Evolutionary conservation across 495 filamentous ascomycete species (phyloP), one percentile per base, ranked within the genome.

Genomic region (Xeromyces bisporus): DNA sequence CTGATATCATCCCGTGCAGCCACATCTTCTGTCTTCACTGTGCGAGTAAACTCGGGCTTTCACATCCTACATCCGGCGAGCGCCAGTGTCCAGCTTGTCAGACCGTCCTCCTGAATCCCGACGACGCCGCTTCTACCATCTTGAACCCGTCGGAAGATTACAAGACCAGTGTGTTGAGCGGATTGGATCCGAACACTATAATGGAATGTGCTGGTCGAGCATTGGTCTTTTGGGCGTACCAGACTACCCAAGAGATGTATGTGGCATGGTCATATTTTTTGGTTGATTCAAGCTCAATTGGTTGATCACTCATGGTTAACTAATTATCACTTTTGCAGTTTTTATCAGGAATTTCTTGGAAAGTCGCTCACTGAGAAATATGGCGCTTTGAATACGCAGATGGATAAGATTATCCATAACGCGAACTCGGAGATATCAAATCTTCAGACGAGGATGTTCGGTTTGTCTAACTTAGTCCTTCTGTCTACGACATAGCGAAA

Each of bases 61-160:
- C 73, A 1, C 66, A 52, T 15, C 60, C 70, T 16, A 56, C 59
- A 1, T 60, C 66, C 7, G 60, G 62, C 18, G 62, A 62, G 18
- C 66, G 73, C 25, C 53, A 58, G 3, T 94, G 87, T 47, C 89
- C 89, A 30, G 84, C 82, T n/a, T 97, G 89, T 42, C 62, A 74
- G 23, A 67, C 71, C 2, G 55, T 58, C 3, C 64, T 97, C 6
- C 46, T 53, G 15, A 79, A 77, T 38, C 73, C 74, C 0, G 83
- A 93, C 43, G 85, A 91, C 56, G 78, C 71, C 12, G 73, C 83
- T 2, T 64, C 73, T 12, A 74, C 77, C 1, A 66, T 75, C 28
- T 64, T 97, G 18, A 82, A 80, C 34, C 87, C 86, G 0, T 74
- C 78, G 0, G 87, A 94, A 47, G 89, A 93, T 38, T 94, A 92